Base-by-base conservation (phyloP, 257 asterid species). In the Nicotiana otophora region DNA sequence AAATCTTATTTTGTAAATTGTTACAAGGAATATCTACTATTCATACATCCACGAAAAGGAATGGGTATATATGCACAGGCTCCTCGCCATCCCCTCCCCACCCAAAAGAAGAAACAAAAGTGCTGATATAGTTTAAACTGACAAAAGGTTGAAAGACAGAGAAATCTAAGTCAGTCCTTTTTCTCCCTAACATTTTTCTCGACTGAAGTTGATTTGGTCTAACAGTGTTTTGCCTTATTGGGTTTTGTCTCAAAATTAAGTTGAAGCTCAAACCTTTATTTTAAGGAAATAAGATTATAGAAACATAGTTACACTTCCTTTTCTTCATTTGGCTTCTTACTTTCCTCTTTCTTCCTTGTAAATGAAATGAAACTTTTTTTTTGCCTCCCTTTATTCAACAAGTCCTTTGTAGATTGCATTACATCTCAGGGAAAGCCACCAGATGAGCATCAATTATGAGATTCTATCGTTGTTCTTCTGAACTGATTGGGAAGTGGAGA, bases 1-100 rank as follows among this genome's bases (percentile, higher is more conserved):
- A 79, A 36, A 77, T 67, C 26, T 36, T 74, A 63, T 81, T 77
- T 64, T 64, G 30, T 51, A 33, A 48, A 79, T 86, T 67, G 39
- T 61, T 62, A 14, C 74, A 62, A 42, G 57, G 61, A 79, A 79
- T 62, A 79, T 42, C 42, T 5, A 7, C 72, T 12, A 75, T 51
- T 15, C 63, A 51, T 26, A 74, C 63, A 51, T 75, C 46, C 80
- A 8, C 28, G 16, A 26, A 15, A 74, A 74, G 2, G 1, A 51
- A 51, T 51, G 80, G 16, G 16, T 75, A 51, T 51, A 15, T 11
- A 53, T 53, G 58, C 16, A 53, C 58, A 53, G 58, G 19, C 58
- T 53, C 58, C 58, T 14, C 19, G 11, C 7, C 19, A 12, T 53
- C 19, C 58, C 58, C 19, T 12, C 19, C 5, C 58, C 58, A 11